Conservation (phyloP, 192 early-diverging fungal species). For the Coemansia reversa region DNA sequence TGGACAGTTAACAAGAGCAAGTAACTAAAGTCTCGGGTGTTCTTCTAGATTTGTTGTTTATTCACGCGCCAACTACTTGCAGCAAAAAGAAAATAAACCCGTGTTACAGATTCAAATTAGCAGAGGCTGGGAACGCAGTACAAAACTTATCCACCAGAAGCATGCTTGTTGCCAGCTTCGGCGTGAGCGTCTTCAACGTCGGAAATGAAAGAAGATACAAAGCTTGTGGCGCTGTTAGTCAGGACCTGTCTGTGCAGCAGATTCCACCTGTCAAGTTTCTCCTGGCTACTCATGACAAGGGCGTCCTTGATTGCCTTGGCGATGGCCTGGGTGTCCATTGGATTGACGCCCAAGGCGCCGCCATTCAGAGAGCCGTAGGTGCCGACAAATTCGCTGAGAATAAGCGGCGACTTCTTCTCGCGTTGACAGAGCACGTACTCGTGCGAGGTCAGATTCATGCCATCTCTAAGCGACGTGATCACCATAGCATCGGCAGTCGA, state of each 20-base stretch:
- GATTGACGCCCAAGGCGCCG: conserved; percentile 86
- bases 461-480: conserved; percentile 90
- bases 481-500: conserved; percentile 85
- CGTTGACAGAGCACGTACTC: conserved; percentile 93
- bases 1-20: conserved; percentile 45
- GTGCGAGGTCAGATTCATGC: conserved; percentile 96
- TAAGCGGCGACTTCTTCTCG: conserved; percentile 75
- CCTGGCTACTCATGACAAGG: conserved; percentile 76
- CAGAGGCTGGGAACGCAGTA: too few species aligned
- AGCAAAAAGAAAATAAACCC: too few species aligned
- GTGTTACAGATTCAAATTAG: too few species aligned
- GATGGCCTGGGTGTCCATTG: conserved; percentile 91
- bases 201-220: conserved; percentile 61
- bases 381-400: conserved; percentile 96
- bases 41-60: too few species aligned
- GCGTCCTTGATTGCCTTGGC: conserved; percentile 89
- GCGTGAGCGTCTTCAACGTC: conserved; percentile 35
- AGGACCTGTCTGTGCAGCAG: conserved; percentile 66
- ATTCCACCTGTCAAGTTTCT: conserved; percentile 73
- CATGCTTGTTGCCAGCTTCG: neutral
- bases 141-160: too few species aligned
- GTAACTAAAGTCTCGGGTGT: conserved; percentile 8
- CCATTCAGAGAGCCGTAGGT: conserved; percentile 89
- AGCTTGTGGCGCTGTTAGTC: conserved; percentile 68
- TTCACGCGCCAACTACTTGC: too few species aligned